Evolutionary conservation across 495 filamentous ascomycete species (phyloP).

Genomic region (Chaetomium fimeti): DNA sequence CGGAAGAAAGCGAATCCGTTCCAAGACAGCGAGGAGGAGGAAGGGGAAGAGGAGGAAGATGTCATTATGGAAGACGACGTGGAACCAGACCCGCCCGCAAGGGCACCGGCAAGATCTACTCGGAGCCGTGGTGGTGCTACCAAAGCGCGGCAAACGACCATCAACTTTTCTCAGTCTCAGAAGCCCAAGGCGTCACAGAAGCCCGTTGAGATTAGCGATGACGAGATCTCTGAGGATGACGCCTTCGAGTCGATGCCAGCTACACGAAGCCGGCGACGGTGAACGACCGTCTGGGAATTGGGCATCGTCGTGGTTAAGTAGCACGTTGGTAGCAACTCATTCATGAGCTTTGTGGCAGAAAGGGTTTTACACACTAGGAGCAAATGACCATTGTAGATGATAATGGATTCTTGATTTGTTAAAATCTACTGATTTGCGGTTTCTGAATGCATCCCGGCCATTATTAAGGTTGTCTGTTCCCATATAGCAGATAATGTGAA

Average conservation of each 20-base stretch:
- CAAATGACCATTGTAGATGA: no score
- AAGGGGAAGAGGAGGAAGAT: slow-evolving; percentile 58
- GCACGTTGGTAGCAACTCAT: no score
- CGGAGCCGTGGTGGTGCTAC: slow-evolving; percentile 22
- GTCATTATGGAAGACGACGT: slow-evolving; percentile 61
- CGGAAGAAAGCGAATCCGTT: slow-evolving; percentile 53
- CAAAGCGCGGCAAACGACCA: slow-evolving; percentile 59
- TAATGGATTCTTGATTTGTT: no score
- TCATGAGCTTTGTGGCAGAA: no score
- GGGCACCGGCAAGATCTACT: slow-evolving; percentile 26
- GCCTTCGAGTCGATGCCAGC: slow-evolving; percentile 66
- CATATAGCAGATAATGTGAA: no score
- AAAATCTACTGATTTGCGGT: no score
- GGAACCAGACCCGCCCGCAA: slow-evolving; percentile 34
- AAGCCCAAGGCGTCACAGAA: slow-evolving; percentile 47
- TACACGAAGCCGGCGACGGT: slow-evolving; percentile 31
- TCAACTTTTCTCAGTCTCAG: slow-evolving; percentile 68
- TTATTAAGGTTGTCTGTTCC: no score
- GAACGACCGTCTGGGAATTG: not conserved
- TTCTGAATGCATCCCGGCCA: no score
- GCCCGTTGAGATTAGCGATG: slow-evolving; percentile 64
- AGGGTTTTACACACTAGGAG: no score
- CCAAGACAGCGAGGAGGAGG: slow-evolving; percentile 59
- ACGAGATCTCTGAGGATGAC: slow-evolving; percentile 75
- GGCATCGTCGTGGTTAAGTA: not conserved